Evolutionary conservation across 1,139 yeast species (phyloP).

Genomic region (Geotrichum histeridarum): DNA sequence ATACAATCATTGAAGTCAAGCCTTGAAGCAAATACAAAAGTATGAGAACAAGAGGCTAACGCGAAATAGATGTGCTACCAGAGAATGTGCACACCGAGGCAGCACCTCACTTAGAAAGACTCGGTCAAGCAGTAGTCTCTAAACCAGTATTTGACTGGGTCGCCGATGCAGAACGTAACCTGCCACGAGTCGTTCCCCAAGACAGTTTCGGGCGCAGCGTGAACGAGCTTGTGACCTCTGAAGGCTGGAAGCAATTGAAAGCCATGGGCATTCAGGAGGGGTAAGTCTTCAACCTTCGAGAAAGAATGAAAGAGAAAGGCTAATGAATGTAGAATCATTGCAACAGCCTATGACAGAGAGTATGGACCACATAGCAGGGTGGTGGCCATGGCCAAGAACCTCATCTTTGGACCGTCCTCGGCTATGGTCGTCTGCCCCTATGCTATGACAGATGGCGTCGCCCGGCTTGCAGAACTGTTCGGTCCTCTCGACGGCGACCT

Average conservation of each 20-base stretch:
- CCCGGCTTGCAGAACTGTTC: constrained; percentile 29
- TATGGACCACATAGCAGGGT: constrained; percentile 28
- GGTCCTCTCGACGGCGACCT: constrained; percentile 18
- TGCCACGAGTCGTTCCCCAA: constrained; percentile 30
- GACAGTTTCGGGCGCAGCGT: constrained; percentile 32
- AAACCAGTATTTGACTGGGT: constrained; percentile 30
- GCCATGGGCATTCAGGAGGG: constrained; percentile 29
- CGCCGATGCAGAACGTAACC: constrained; percentile 33
- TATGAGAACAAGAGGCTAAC: not conserved
- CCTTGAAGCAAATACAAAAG: not conserved
- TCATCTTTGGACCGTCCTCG: constrained; percentile 32
- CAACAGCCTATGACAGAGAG: constrained; percentile 31
- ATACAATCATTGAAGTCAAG: not conserved
- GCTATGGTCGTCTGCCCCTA: constrained; percentile 34
- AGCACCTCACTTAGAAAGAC: constrained; percentile 21
- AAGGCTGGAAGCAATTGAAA: constrained; percentile 34
- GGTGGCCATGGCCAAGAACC: constrained; percentile 30
- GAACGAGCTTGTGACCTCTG: constrained; percentile 31
- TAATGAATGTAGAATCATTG: constrained; percentile 20
- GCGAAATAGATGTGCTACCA: constrained; percentile 20
- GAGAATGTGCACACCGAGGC: constrained; percentile 17
- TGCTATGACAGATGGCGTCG: constrained; percentile 38
- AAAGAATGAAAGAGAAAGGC: not conserved
- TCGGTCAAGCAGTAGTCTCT: constrained; percentile 30
- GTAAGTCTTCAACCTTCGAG: not conserved